Percentiles rank a stretch among this genome's conserved stretches.
Conservation (phyloP, 2,329 filamentous ascomycete genomes). For the Myriosclerotinia curreyana region DNA sequence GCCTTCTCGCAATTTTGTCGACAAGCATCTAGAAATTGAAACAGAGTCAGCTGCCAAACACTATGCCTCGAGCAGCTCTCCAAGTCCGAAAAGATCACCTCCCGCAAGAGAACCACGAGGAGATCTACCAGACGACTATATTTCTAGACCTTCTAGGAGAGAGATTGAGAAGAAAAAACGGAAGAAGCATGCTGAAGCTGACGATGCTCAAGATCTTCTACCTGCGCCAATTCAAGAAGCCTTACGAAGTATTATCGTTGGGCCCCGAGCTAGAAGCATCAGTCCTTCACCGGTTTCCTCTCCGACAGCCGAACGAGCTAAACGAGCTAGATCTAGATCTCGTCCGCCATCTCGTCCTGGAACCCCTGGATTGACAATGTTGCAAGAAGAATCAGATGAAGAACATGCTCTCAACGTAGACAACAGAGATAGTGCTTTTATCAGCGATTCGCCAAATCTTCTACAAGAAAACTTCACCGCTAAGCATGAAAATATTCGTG, state of each 20-base stretch:
- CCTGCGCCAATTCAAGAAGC: slow-evolving; percentile 20
- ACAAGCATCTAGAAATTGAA: slow-evolving; percentile 1
- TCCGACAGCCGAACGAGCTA: slow-evolving; percentile 6
- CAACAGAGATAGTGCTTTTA: slow-evolving; percentile 52
- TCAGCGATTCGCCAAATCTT: slow-evolving; percentile 46
- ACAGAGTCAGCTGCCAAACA: background rate
- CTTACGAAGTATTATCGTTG: slow-evolving; percentile 15
- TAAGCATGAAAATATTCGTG: slow-evolving; percentile 38
- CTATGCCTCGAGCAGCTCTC: slow-evolving; percentile 1
- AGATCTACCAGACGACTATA: slow-evolving; percentile 24
- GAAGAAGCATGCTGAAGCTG: slow-evolving; percentile 12
- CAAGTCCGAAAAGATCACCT: slow-evolving; percentile 9
- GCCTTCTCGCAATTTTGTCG: slow-evolving; percentile 1
- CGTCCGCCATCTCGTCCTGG: slow-evolving; percentile 25
- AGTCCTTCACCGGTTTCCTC: slow-evolving; percentile 11
- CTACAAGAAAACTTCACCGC: slow-evolving; percentile 36
- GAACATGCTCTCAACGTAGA: slow-evolving; percentile 19
- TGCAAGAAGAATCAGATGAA: slow-evolving; percentile 32
- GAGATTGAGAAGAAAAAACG: slow-evolving; percentile 24
- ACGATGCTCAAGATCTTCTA: slow-evolving; percentile 8
- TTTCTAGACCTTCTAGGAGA: slow-evolving; percentile 25
- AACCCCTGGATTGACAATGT: slow-evolving; percentile 33
- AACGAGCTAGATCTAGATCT: slow-evolving; percentile 15
- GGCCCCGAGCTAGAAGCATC: background rate
- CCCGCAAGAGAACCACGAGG: slow-evolving; percentile 17